Evolutionary conservation across 768 basidiomycete species (phyloP).

Genomic region (Suillus clintonianus): DNA sequence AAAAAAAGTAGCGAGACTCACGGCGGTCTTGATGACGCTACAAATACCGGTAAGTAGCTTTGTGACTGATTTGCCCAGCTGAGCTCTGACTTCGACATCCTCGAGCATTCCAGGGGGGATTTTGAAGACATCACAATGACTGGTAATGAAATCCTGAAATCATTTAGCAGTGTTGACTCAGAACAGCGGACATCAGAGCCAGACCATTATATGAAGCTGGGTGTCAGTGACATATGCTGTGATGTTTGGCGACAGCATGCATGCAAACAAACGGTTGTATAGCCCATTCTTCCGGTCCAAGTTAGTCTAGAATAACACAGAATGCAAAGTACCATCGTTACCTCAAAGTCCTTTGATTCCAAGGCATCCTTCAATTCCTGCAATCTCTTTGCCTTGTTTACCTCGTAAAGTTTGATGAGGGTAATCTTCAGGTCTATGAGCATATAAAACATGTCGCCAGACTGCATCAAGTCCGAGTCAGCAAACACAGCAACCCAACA

Average conservation of each 20-base stretch:
- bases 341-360: too few species aligned
- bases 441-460: not conserved
- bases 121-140: not conserved
- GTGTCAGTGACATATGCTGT: constrained; percentile 6
- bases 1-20: not conserved
- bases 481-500: not conserved
- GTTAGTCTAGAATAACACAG: not conserved
- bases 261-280: not conserved
- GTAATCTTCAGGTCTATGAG: not conserved
- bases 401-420: not conserved
- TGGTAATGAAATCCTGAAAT: constrained; percentile 6
- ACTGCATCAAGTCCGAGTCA: not conserved
- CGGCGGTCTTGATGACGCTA: not conserved
- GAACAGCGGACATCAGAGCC: not conserved
- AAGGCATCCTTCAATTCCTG: too few species aligned
- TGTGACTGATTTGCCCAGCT: constrained; percentile 6
- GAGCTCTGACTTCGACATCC: not conserved
- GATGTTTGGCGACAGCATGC: constrained; percentile 5
- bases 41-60: not conserved
- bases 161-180: not conserved
- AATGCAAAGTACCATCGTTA: too few species aligned
- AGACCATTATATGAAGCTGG: constrained; percentile 4
- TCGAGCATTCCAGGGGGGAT: not conserved
- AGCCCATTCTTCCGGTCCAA: not conserved
- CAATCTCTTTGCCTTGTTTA: too few species aligned